A percentile compares a stretch with the other conserved stretches of the same genome.
Conservation (phyloP, 2,329 filamentous ascomycete genomes). For the Epichloe sylvatica region DNA sequence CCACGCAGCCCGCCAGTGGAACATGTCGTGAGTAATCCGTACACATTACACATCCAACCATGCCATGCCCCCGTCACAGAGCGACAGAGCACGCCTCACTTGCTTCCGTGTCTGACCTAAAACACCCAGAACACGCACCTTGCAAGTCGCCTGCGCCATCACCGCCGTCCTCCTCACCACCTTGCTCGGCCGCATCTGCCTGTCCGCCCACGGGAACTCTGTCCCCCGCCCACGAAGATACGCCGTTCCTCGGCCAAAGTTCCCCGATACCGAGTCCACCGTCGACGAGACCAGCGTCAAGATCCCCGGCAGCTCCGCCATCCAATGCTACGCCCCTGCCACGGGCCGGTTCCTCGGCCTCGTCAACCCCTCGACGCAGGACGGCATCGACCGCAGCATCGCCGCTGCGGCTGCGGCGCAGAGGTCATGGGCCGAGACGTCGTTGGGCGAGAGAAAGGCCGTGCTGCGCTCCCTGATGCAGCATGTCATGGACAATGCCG, state of each 20-base stretch:
- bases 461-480: slow-evolving; percentile 72
- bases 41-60: not conserved
- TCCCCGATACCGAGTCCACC: slow-evolving; percentile 38
- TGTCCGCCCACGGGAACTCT: slow-evolving; percentile 11
- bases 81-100: not conserved
- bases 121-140: slow-evolving; percentile 10
- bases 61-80: not conserved
- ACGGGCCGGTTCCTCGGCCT: slow-evolving; percentile 72
- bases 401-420: slow-evolving; percentile 63
- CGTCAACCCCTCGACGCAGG: slow-evolving; percentile 61
- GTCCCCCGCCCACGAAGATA: slow-evolving; percentile 38
- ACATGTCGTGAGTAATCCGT: slow-evolving; percentile 9
- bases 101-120: not conserved
- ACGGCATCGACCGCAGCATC: slow-evolving; percentile 67
- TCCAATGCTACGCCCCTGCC: slow-evolving; percentile 81
- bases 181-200: slow-evolving; percentile 16
- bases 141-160: slow-evolving; percentile 14
- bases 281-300: slow-evolving; percentile 49
- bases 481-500: slow-evolving; percentile 78
- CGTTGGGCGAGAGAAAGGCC: slow-evolving; percentile 60
- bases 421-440: slow-evolving; percentile 60
- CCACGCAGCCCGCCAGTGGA: not conserved
- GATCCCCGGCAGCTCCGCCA: slow-evolving; percentile 48
- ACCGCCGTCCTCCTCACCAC: slow-evolving; percentile 16
- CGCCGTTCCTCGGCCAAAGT: slow-evolving; percentile 46